phyloP scores from a whole-genome alignment of 164 flowering plant genomes.

The Taxillus chinensis region DNA sequence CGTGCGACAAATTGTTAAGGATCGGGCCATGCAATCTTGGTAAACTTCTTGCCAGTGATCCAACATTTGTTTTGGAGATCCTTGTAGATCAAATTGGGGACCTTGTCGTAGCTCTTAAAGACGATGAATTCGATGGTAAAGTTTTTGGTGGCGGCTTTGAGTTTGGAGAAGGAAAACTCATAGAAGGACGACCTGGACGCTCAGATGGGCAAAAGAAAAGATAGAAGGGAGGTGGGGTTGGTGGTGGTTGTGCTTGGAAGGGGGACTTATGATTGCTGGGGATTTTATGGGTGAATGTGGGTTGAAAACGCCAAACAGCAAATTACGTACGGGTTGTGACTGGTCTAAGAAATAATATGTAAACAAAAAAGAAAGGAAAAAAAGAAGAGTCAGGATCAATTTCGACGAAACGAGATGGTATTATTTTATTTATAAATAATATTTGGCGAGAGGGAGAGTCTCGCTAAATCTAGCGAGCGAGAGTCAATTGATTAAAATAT shows the following conservation, averaged over 20 bases:
- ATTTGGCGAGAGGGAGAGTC: too few species aligned
- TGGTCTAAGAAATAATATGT: too few species aligned
- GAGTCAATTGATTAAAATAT: too few species aligned
- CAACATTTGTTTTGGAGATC: conserved; percentile 29
- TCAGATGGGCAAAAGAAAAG: conserved; percentile 3
- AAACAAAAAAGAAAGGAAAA: too few species aligned
- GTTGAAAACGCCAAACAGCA: conserved; percentile 23
- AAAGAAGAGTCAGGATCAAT: too few species aligned
- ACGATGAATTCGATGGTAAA: conserved; percentile 35
- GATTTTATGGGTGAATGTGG: conserved; percentile 19
- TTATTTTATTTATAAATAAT: too few species aligned
- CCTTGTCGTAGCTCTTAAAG: conserved; percentile 38
- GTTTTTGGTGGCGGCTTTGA: conserved; percentile 35
- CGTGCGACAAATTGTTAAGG: conserved; percentile 36
- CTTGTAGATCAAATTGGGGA: conserved; percentile 35
- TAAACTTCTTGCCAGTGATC: conserved; percentile 44
- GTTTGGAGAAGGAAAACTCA: conserved; percentile 33
- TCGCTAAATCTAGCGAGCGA: too few species aligned
- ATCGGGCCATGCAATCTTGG: conserved; percentile 42
- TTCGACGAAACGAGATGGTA: too few species aligned
- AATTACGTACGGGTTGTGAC: too few species aligned
- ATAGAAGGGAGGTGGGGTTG: not conserved
- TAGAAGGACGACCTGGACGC: conserved; percentile 23
- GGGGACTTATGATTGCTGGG: conserved; percentile 6
- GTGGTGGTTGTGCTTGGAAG: not conserved